phyloP scores from a whole-genome alignment of 441 rosid genomes.

The Rhodomyrtus psidioides region DNA sequence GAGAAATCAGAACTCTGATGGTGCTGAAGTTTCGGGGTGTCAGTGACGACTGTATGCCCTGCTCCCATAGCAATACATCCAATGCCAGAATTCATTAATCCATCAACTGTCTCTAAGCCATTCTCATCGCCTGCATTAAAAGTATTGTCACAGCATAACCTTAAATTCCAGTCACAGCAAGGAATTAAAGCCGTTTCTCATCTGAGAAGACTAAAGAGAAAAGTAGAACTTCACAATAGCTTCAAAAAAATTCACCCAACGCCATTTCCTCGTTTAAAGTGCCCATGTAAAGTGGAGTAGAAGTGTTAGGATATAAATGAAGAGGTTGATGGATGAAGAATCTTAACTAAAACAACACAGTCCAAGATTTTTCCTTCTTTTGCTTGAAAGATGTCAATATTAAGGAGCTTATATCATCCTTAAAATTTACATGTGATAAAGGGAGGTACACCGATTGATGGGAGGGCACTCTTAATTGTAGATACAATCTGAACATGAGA shows the following conservation, averaged over 20 bases:
- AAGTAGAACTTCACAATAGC: not conserved
- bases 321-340: not conserved
- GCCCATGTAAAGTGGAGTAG: not conserved
- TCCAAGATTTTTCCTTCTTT: not conserved
- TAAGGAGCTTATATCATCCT: not conserved
- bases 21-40: constrained; percentile 11
- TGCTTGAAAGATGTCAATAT: not conserved
- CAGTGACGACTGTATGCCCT: constrained; percentile 3
- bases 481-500: not conserved
- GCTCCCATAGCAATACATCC: constrained; percentile 5
- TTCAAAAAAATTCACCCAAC: not conserved
- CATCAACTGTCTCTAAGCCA: constrained; percentile 21
- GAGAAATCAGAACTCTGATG: constrained; percentile 20
- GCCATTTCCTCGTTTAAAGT: not conserved
- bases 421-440: not conserved
- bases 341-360: not conserved
- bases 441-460: not conserved
- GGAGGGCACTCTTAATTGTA: not conserved
- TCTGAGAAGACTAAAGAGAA: not conserved
- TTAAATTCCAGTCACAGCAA: not conserved
- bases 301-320: not conserved
- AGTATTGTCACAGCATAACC: not conserved
- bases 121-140: constrained; percentile 27
- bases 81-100: not conserved
- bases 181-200: not conserved